Evolutionary conservation across 139 green algal species (phyloP).

Genomic region (Coelastrella sp.): DNA sequence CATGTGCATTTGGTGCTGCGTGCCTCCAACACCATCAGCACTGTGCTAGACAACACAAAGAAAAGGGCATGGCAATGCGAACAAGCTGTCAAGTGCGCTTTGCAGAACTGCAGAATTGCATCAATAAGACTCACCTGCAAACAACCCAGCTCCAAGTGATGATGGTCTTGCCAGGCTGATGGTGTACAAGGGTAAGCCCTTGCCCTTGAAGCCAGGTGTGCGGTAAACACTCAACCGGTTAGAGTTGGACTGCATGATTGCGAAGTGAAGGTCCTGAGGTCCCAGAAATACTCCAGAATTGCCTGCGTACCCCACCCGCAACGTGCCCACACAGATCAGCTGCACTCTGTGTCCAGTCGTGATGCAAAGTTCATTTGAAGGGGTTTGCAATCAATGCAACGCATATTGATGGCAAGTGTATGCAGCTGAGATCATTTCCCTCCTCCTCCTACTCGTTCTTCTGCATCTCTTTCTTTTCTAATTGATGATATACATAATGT

Average conservation of each 20-base stretch:
- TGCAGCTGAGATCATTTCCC: too few species aligned
- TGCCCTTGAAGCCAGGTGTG: slow-evolving; percentile 8
- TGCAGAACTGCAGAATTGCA: slow-evolving; percentile 5
- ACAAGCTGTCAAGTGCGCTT: background rate
- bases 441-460: too few species aligned
- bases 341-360: too few species aligned
- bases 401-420: too few species aligned
- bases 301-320: background rate
- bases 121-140: slow-evolving; percentile 16
- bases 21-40: background rate
- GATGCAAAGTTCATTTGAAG: too few species aligned
- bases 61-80: too few species aligned
- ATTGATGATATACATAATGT: background rate
- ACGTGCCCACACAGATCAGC: background rate
- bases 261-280: slow-evolving; percentile 55
- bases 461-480: too few species aligned
- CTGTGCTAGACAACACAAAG: too few species aligned
- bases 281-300: slow-evolving; percentile 54
- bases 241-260: slow-evolving; percentile 37
- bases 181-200: slow-evolving; percentile 43
- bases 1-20: too few species aligned
- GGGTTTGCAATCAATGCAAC: too few species aligned
- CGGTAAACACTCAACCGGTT: slow-evolving; percentile 48
- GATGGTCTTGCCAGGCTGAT: slow-evolving; percentile 39
- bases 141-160: slow-evolving; percentile 33